phyloP scores from a whole-genome alignment of 768 basidiomycete species.

The Myochromella boudieri region DNA sequence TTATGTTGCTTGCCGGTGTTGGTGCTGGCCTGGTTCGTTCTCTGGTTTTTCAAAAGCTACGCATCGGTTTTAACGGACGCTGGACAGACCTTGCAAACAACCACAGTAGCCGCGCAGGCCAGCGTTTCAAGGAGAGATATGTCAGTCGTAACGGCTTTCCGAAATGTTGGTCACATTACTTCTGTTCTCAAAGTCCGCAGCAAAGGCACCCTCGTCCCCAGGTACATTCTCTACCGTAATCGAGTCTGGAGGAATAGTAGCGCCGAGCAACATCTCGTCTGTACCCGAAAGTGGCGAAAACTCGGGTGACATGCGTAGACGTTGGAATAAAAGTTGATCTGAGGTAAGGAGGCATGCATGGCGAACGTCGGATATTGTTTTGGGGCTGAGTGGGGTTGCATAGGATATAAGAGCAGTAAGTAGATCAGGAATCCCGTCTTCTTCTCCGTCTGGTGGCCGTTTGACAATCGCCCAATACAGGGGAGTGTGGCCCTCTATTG shows the following conservation, averaged over 20 bases:
- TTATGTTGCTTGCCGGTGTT: conserved; percentile 56
- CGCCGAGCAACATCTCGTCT: conserved; percentile 53
- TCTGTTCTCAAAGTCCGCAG: no score
- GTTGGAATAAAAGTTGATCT: conserved; percentile 61
- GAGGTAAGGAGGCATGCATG: conserved; percentile 65
- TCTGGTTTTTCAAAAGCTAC: conserved; percentile 7
- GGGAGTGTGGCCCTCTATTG: conserved; percentile 63
- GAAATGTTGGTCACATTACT: no score
- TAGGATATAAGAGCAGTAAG: conserved; percentile 50
- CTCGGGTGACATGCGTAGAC: conserved; percentile 50
- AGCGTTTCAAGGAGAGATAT: conserved; percentile 70
- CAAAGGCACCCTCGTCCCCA: conserved; percentile 41
- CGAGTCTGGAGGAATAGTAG: conserved; percentile 46
- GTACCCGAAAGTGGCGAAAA: conserved; percentile 52
- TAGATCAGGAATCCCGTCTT: conserved; percentile 39
- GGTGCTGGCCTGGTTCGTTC: conserved; percentile 58
- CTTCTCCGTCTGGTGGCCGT: conserved; percentile 39
- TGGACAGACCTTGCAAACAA: conserved; percentile 56
- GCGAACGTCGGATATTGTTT: conserved; percentile 59
- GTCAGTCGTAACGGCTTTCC: conserved; percentile 72
- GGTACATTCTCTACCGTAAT: conserved; percentile 53
- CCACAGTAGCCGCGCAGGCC: conserved; percentile 72
- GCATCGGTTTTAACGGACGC: neutral
- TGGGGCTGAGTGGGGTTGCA: conserved; percentile 41
- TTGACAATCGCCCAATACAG: conserved; percentile 77